Evolutionary conservation across 169 alveolate genomes (phyloP).

Genomic region (Plasmodium relictum): DNA sequence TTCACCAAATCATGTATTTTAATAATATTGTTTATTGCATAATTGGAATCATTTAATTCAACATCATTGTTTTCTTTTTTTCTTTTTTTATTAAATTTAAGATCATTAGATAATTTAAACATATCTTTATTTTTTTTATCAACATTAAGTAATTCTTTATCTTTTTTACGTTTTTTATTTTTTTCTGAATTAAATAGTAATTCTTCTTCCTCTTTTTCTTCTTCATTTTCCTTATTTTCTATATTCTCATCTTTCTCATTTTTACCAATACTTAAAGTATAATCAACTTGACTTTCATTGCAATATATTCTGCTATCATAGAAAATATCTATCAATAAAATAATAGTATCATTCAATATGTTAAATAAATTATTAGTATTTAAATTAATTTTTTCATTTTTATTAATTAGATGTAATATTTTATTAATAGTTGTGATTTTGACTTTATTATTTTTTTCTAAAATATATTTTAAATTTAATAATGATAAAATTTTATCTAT

Average conservation of each 20-base stretch:
- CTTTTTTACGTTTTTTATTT: constrained; percentile 1
- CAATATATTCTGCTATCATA: constrained; percentile 17
- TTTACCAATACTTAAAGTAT: constrained; percentile 1
- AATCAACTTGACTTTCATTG: not conserved
- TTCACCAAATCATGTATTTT: constrained; percentile 16
- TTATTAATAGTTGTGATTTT: constrained; percentile 33
- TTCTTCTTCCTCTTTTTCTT: no score
- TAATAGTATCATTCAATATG: constrained; percentile 12
- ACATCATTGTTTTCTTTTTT: constrained; percentile 1
- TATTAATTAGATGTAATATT: constrained; percentile 30
- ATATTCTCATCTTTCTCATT: not conserved
- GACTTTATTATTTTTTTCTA: constrained; percentile 28
- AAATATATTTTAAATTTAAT: constrained; percentile 34
- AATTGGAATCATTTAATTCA: not conserved
- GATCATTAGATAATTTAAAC: no score
- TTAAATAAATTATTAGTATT: constrained; percentile 43
- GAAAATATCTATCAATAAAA: constrained; percentile 21
- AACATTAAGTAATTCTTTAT: not conserved
- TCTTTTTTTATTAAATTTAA: not conserved
- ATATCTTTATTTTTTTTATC: not conserved
- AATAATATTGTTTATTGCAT: not conserved
- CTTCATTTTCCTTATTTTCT: not conserved
- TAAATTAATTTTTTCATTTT: constrained; percentile 7
- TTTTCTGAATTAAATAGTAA: not conserved
- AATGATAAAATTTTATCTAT: constrained; percentile 22